Evolutionary conservation across 2,329 filamentous ascomycete genomes (phyloP), one percentile per base, ranked within the genome.

Genomic region (Annulohypoxylon truncatum): DNA sequence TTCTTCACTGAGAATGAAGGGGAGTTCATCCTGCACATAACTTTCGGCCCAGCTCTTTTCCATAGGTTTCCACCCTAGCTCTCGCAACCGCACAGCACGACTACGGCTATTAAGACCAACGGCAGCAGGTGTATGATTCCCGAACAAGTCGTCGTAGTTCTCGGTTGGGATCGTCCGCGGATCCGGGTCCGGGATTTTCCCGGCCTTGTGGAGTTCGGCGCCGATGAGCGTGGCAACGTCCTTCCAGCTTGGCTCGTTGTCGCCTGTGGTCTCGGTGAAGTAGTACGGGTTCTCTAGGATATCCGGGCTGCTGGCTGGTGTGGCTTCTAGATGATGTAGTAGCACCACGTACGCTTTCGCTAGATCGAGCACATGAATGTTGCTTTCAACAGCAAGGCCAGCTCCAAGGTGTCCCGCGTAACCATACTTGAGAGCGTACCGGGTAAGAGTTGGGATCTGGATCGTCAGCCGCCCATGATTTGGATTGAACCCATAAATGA

Each of bases 381-480:
- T 78, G 22, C 76, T 78, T 75, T 78, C 77, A 5, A 84, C 77
- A 0, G 77, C 67, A 6, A 77, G 70, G 2, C 83, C 84, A 9
- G 77, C 76, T 2, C 83, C 83, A 1, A 83, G 76, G 61, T 83
- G 76, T 2, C 80, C 80, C 0, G 80, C 78, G 55, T 78, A 84
- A 5, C 81, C 81, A 67, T 84, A 79, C 71, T 84, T 84, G 31
- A 84, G 65, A 0, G 82, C 82, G 66, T 82, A 84, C 15, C 82
- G 79, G 3, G 79, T 78, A 58, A 85, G 74, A 3, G 78, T 82
- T 2, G 83, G 83, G 35, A 84, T 71, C 66, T 84, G 82, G 57
- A 84, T 84, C 0, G 81, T 78, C 2, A 84, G 75, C 0, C 82
- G 77, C 3, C 73, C 71, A 67, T 83, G 77, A 9, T 66, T 67